Evolutionary conservation across 192 early-diverging fungal genomes (phyloP).

Genomic region (Backusella tuberculispora): DNA sequence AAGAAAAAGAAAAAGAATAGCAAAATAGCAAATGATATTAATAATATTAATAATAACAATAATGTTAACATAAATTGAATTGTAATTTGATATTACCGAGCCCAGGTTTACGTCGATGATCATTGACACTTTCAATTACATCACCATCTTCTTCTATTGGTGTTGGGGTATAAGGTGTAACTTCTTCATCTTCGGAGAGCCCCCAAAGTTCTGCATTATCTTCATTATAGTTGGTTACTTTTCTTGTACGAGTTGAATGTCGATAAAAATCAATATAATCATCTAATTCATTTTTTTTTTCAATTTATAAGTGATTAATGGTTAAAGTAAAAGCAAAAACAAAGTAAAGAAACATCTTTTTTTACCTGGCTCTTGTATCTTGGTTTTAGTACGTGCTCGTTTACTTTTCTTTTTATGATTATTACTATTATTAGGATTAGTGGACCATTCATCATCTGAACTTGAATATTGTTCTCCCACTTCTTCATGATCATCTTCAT

Average conservation of each 20-base stretch:
- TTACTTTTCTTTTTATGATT: slow-evolving; percentile 6
- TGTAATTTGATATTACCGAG: slow-evolving; percentile 33
- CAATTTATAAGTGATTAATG: neutral
- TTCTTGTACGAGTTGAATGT: slow-evolving; percentile 44
- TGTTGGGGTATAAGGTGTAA: slow-evolving; percentile 16
- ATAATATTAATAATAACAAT: slow-evolving; percentile 6
- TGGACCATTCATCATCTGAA: slow-evolving; percentile 1
- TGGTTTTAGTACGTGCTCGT: slow-evolving; percentile 1
- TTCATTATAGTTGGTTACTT: slow-evolving; percentile 45
- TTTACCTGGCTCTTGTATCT: slow-evolving; percentile 3
- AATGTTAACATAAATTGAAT: slow-evolving; percentile 10
- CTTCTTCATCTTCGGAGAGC: slow-evolving; percentile 43
- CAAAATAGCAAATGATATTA: too few species aligned
- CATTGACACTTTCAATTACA: slow-evolving; percentile 61
- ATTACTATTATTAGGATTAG: neutral
- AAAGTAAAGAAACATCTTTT: neutral
- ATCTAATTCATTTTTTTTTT: slow-evolving; percentile 15
- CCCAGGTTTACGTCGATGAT: slow-evolving; percentile 44
- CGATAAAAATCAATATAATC: slow-evolving; percentile 31
- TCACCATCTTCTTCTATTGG: slow-evolving; percentile 53
- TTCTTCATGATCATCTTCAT: neutral
- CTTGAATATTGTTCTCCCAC: neutral
- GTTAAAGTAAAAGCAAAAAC: neutral
- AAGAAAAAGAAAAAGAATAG: too few species aligned
- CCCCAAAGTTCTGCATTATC: slow-evolving; percentile 45